Conservation (phyloP, 2,329 filamentous ascomycete species). For the Claviceps fusiformis region DNA sequence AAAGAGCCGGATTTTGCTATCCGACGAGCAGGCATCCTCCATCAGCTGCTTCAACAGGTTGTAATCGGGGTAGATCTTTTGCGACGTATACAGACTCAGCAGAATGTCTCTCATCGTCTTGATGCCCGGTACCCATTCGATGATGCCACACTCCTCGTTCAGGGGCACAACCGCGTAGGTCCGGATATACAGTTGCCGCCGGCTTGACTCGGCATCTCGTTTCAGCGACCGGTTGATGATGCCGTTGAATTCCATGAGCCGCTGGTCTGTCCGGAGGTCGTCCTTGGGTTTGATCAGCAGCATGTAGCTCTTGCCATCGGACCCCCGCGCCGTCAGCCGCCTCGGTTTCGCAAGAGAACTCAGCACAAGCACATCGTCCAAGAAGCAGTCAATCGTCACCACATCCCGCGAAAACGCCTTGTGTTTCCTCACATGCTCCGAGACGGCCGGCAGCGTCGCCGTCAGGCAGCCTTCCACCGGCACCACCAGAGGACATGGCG, state of each 20-base stretch:
- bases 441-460: slow-evolving; percentile 61
- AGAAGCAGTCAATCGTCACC: slow-evolving; percentile 66
- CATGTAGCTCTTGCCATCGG: slow-evolving; percentile 77
- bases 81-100: slow-evolving; percentile 61
- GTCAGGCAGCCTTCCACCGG: slow-evolving; percentile 77
- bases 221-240: slow-evolving; percentile 96
- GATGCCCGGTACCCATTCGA: slow-evolving; percentile 96
- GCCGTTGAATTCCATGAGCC: slow-evolving; percentile 97
- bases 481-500: slow-evolving; percentile 75
- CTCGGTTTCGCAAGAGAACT: slow-evolving; percentile 86
- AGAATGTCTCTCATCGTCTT: slow-evolving; percentile 90
- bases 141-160: slow-evolving; percentile 94
- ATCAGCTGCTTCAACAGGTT: slow-evolving; percentile 45
- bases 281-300: slow-evolving; percentile 96
- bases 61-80: slow-evolving; percentile 59
- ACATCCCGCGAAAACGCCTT: slow-evolving; percentile 78
- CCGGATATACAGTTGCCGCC: slow-evolving; percentile 84
- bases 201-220: slow-evolving; percentile 78
- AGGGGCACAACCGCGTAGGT: slow-evolving; percentile 94
- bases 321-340: slow-evolving; percentile 76
- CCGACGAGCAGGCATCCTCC: slow-evolving; percentile 47
- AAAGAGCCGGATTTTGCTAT: slow-evolving; percentile 56
- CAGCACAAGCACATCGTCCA: slow-evolving; percentile 80
- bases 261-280: slow-evolving; percentile 91
- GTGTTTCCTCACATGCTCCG: slow-evolving; percentile 63